Conservation (phyloP, 768 basidiomycete species). For the Lactarius sp. region DNA sequence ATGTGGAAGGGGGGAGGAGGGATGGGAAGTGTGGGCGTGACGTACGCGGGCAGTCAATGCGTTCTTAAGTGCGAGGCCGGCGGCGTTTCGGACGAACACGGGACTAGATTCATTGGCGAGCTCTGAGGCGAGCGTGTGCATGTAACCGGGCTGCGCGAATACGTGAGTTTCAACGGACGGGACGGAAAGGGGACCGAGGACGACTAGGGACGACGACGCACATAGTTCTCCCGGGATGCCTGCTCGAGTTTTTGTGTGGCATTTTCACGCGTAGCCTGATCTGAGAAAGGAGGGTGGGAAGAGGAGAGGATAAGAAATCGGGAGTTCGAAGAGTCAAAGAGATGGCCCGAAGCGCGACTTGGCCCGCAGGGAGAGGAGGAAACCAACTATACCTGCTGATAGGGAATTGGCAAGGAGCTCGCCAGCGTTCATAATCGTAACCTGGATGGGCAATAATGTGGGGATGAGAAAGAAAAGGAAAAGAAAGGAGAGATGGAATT, state of each 20-base stretch:
- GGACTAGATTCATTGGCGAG: constrained; percentile 70
- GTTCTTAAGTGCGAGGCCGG: constrained; percentile 96
- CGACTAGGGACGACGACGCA: constrained; percentile 39
- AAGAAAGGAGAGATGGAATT: not conserved
- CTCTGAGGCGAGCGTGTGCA: constrained; percentile 83
- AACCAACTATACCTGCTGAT: constrained; percentile 65
- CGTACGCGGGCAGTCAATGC: constrained; percentile 84
- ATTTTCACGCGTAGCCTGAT: constrained; percentile 85
- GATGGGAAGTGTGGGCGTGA: constrained; percentile 16
- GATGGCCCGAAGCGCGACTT: constrained; percentile 27
- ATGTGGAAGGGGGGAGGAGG: constrained; percentile 23
- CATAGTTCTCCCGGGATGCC: constrained; percentile 85
- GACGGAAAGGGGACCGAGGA: constrained; percentile 22
- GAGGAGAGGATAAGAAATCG: constrained; percentile 25
- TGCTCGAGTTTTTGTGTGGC: constrained; percentile 86
- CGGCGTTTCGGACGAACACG: constrained; percentile 85
- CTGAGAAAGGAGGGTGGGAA: constrained; percentile 37
- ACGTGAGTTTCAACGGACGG: constrained; percentile 6
- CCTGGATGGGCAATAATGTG: constrained; percentile 1
- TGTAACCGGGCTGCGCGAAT: constrained; percentile 76
- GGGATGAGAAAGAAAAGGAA: constrained; percentile 9
- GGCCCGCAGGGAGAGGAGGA: not conserved
- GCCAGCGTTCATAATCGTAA: constrained; percentile 77
- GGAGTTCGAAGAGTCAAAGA: constrained; percentile 13
- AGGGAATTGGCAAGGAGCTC: constrained; percentile 91